phyloP scores from a whole-genome alignment of 106 monocot genomes.

The Ottelia alismoides region DNA sequence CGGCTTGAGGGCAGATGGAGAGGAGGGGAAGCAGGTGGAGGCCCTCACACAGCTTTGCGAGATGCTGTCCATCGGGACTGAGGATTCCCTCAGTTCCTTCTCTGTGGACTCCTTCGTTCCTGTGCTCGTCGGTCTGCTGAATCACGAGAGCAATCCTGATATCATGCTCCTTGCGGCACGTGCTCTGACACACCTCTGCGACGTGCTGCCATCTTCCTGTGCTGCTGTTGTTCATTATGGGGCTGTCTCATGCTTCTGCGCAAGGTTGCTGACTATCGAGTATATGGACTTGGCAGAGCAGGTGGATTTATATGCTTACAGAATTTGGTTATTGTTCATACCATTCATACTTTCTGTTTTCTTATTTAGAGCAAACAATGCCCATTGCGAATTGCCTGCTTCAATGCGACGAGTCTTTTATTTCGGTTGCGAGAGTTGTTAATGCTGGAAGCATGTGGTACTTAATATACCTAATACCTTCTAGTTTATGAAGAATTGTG shows the following conservation, averaged over 20 bases:
- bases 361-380: no score
- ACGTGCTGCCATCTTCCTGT: conserved; percentile 84
- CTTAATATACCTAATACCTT: no score
- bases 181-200: conserved; percentile 82
- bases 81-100: conserved; percentile 78
- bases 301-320: no score
- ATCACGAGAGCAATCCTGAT: conserved; percentile 82
- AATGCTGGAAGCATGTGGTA: no score
- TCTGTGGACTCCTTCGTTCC: conserved; percentile 96
- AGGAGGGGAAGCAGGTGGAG: conserved; percentile 88
- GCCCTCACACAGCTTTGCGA: conserved; percentile 93
- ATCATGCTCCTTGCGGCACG: conserved; percentile 94
- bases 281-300: conserved; percentile 99
- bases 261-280: conserved; percentile 85
- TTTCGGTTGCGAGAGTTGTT: no score
- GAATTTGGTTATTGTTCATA: no score
- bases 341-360: no score
- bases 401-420: no score
- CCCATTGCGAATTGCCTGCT: no score
- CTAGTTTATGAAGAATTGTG: no score
- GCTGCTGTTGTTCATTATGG: conserved; percentile 93
- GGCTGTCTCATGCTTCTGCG: conserved; percentile 76
- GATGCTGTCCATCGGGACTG: conserved; percentile 90
- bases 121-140: conserved; percentile 76
- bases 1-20: conserved; percentile 74